These are phyloP conservation scores for Clavispora fructus DNA, from an alignment of 805 yeast species.

Conservation along the genomic window DNA sequence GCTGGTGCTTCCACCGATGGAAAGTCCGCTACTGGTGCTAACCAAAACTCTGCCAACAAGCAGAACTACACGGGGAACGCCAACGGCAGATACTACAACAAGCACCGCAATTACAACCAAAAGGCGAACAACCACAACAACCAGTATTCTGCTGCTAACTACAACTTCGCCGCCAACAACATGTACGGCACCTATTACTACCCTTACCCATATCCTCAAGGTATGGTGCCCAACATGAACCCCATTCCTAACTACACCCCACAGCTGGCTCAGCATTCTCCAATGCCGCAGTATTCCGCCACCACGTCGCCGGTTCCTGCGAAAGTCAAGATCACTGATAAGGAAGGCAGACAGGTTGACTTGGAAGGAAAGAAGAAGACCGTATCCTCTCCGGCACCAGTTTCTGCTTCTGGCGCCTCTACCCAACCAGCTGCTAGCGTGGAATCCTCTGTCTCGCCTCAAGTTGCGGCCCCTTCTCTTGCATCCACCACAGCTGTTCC, in stretches of 20 bases:
- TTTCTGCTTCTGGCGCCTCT: constrained; percentile 25
- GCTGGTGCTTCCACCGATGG: not conserved
- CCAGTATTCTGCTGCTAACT: constrained; percentile 12
- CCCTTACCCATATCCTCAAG: constrained; percentile 9
- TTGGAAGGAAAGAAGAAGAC: constrained; percentile 35
- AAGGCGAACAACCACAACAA: constrained; percentile 6
- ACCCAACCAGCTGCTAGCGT: constrained; percentile 5
- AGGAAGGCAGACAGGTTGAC: constrained; percentile 38
- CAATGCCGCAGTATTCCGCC: constrained; percentile 7
- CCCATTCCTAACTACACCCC: constrained; percentile 13
- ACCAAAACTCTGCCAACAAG: not conserved
- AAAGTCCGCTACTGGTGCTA: constrained; percentile 2
- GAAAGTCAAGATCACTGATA: constrained; percentile 36
- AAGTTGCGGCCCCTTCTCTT: constrained; percentile 2
- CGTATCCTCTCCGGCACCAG: constrained; percentile 25
- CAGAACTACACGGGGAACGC: constrained; percentile 6
- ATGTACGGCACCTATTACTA: constrained; percentile 12
- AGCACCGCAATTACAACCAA: constrained; percentile 8
- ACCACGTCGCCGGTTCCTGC: constrained; percentile 12
- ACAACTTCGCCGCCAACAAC: constrained; percentile 9
- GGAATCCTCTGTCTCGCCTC: constrained; percentile 8
- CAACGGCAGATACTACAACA: constrained; percentile 11
- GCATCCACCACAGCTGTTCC: constrained; percentile 5
- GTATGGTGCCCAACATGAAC: constrained; percentile 14
- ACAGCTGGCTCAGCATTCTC: constrained; percentile 14